Conservation (phyloP, 768 basidiomycete genomes). For the Pisolithus tinctorius region DNA sequence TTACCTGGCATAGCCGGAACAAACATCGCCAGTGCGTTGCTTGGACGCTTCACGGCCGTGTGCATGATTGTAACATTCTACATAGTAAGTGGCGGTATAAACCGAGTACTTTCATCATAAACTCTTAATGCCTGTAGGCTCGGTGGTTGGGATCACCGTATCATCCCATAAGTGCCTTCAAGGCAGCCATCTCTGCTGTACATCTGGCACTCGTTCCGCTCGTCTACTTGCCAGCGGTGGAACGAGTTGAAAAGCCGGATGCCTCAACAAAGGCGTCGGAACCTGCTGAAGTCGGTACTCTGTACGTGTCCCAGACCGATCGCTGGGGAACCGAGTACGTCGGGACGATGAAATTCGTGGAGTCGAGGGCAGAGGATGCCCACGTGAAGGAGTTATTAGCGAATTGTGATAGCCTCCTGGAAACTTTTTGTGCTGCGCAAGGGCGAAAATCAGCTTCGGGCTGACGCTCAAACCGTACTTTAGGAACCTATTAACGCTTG, state of each 20-base stretch:
- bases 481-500: background rate
- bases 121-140: constrained; percentile 37
- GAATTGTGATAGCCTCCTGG: constrained; percentile 51
- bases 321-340: constrained; percentile 51
- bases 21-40: constrained; percentile 45
- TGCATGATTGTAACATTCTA: constrained; percentile 55
- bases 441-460: constrained; percentile 19
- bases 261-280: constrained; percentile 8
- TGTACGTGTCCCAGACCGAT: constrained; percentile 51
- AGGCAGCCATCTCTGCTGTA: constrained; percentile 61
- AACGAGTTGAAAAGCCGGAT: constrained; percentile 1
- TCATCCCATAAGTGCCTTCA: constrained; percentile 55
- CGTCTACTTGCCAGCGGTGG: constrained; percentile 36
- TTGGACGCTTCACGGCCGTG: constrained; percentile 38
- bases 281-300: constrained; percentile 21
- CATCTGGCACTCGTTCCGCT: constrained; percentile 61
- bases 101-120: constrained; percentile 1
- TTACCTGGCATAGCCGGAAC: constrained; percentile 70
- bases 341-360: constrained; percentile 39
- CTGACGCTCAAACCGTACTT: constrained; percentile 1
- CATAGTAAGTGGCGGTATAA: constrained; percentile 40
- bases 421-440: constrained; percentile 27
- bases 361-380: constrained; percentile 44
- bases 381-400: constrained; percentile 44
- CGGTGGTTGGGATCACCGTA: constrained; percentile 61